Evolutionary conservation across 2,329 filamentous ascomycete species (phyloP).

Genomic region (Leptodontidium sp.): DNA sequence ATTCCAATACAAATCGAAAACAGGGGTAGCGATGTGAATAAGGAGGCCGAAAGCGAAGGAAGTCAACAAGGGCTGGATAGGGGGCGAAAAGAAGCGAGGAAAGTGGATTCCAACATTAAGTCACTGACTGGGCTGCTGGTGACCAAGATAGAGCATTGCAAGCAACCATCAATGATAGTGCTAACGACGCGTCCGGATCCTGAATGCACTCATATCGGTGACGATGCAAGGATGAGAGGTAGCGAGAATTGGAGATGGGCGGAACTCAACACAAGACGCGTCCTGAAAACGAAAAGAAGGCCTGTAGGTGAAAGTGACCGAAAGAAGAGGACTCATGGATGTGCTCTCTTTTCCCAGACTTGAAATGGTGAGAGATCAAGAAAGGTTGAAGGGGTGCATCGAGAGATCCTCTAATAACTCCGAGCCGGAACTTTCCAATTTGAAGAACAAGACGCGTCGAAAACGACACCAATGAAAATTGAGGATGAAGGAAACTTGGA

Average conservation of each 20-base stretch:
- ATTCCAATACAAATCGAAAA: background rate
- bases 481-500: background rate
- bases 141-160: background rate
- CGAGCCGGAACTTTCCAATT: background rate
- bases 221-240: background rate
- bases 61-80: constrained; percentile 4
- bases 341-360: background rate
- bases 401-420: too few species aligned
- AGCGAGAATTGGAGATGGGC: background rate
- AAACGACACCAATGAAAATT: background rate
- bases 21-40: background rate
- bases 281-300: background rate
- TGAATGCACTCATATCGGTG: background rate
- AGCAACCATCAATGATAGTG: background rate
- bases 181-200: background rate
- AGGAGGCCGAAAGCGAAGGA: background rate
- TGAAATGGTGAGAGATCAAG: background rate
- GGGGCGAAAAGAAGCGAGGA: background rate
- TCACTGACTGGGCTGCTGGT: background rate
- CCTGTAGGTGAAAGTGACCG: background rate
- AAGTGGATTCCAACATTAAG: background rate
- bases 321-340: background rate
- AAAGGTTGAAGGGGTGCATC: background rate
- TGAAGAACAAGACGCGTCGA: constrained; percentile 5
- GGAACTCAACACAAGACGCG: background rate